Evolutionary conservation across 805 yeast genomes (phyloP).

Genomic region (Ogataea sp.): DNA sequence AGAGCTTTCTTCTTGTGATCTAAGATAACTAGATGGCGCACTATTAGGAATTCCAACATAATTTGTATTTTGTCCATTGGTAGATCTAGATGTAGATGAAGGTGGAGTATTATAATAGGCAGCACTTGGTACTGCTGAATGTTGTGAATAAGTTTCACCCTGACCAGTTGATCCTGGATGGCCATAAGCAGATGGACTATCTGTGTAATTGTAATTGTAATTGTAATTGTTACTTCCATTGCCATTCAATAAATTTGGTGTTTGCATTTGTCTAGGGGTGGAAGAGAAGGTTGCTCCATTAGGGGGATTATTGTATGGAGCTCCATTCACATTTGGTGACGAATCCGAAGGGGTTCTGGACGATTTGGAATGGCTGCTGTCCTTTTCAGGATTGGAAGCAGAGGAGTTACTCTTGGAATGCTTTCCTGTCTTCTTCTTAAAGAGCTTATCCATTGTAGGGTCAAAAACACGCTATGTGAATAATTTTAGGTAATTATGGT

Average conservation of each 20-base stretch:
- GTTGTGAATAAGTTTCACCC: too few species aligned
- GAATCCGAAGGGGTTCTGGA: neutral
- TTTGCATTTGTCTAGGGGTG: neutral
- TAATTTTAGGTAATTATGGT: neutral
- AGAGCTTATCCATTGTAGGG: slow-evolving; percentile 4
- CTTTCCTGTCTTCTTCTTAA: slow-evolving; percentile 6
- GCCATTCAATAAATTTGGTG: too few species aligned
- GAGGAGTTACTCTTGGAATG: neutral
- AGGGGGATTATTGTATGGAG: too few species aligned
- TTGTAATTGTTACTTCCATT: too few species aligned
- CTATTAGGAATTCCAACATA: neutral
- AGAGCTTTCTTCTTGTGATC: neutral
- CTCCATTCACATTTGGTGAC: too few species aligned
- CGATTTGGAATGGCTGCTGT: too few species aligned
- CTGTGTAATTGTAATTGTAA: too few species aligned
- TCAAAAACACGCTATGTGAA: neutral
- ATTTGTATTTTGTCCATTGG: neutral
- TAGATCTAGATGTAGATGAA: neutral
- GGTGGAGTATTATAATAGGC: neutral
- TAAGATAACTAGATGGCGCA: neutral
- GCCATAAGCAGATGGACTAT: too few species aligned
- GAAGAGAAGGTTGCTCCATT: neutral
- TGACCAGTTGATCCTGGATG: too few species aligned
- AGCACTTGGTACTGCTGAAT: too few species aligned
- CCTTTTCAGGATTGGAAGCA: neutral